Evolutionary conservation across 257 asterid species (phyloP), one percentile per base, ranked within the genome.

Genomic region (Verbena officinalis): DNA sequence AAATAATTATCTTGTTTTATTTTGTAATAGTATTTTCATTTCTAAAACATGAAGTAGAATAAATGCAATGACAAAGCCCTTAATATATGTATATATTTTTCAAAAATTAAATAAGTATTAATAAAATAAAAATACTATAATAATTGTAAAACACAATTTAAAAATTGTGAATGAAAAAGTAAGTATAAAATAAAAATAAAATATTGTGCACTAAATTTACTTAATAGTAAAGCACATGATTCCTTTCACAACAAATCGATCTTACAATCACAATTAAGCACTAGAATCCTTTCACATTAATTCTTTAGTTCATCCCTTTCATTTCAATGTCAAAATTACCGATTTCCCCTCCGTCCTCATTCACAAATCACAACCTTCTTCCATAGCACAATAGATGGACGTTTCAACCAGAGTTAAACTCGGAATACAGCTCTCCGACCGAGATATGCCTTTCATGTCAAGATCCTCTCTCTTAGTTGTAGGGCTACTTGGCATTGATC

Each of bases 341-440:
- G n/a, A 50, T 14, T 12, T 68, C 1, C 38, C 46, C 72, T 45
- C 38, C 33, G 9, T 2, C 43, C 33, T 71, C 75, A 77, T 27
- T 78, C 80, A 24, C 74, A 65, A 77, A 21, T 78, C 80, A 24
- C 74, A 65, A 8, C 52, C 71, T 56, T 79, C 81, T 34, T 69
- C 75, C 13, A 67, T 53, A 42, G 55, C 72, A 59, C 70, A 55
- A 52, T 38, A 67, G 59, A 58, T 44, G 13, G 76, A 44, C 3
- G 76, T 23, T 39, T 80, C 84, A 20, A 75, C 80, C 59, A 81
- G 64, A 27, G 82, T 65, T n/a, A 81, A 46, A 73, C 82, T 75
- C 30, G 91, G 81, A 21, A 84, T 60, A 65, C 87, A 84, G 27
- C 85, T 84, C 49, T 75, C 87, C 9, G 87, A 78, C 39, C 85